Evolutionary conservation across 129 eudicot species (phyloP).

Genomic region (Flaveria robusta): DNA sequence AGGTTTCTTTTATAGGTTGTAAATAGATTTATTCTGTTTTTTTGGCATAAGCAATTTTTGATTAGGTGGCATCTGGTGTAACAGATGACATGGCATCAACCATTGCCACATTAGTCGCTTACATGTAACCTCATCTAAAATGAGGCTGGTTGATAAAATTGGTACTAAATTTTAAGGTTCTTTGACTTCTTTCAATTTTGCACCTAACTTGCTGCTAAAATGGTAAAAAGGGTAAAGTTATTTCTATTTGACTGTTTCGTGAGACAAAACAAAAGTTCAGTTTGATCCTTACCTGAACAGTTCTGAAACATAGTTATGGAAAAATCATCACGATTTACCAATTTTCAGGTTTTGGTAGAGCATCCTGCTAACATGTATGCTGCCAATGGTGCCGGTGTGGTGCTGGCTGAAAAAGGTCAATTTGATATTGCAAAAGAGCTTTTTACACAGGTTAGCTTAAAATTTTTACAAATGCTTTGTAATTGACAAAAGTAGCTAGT

Average conservation of each 20-base stretch:
- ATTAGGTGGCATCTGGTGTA: background rate
- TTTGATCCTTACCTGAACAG: background rate
- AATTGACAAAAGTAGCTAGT: background rate
- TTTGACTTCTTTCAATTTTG: background rate
- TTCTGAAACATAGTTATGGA: background rate
- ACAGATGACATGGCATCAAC: background rate
- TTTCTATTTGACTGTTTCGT: background rate
- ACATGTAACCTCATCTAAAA: background rate
- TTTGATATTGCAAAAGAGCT: conserved; percentile 92
- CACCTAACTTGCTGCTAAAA: background rate
- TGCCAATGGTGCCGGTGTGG: conserved; percentile 97
- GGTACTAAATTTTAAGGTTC: background rate
- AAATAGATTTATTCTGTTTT: background rate
- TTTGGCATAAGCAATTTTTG: background rate
- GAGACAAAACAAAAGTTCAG: background rate
- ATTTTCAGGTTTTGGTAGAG: conserved; percentile 67
- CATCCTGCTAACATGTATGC: conserved; percentile 85
- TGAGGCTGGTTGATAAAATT: conserved; percentile 1
- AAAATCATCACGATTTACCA: background rate
- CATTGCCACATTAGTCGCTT: background rate
- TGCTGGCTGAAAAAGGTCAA: conserved; percentile 94
- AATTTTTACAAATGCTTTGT: conserved; percentile 1
- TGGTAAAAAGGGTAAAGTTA: background rate
- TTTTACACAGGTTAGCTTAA: conserved; percentile 72
- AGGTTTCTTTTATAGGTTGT: background rate